Evolutionary conservation across 164 flowering plant genomes (phyloP), one percentile per base, ranked within the genome.

Genomic region (grape (Vitis vinifera)): DNA sequence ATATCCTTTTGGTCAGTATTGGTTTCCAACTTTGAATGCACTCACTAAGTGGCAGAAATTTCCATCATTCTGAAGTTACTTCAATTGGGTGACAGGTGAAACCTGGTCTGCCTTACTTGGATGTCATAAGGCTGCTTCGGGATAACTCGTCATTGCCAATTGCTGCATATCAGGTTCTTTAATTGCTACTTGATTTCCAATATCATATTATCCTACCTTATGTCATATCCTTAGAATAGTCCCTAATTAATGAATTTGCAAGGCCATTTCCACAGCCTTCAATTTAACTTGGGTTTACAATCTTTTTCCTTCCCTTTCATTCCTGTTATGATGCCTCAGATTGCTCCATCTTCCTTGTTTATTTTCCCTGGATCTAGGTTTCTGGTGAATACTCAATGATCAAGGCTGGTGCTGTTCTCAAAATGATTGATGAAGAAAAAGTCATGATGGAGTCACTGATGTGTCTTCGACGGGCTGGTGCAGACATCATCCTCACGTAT

Each of bases 301-400:
- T 6, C 44, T 37, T 37, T 37, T 37, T 37, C 44, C 44, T 37
- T 37, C 7, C 44, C 44, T 0, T 37, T 37, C 44, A 0, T 37
- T 37, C 44, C 44, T 37, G 4, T 37, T 37, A 6, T 37, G 44
- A 37, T 37, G 44, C 44, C 4, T 62, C 8, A 5, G 12, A 10
- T 62, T 14, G 10, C 19, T 64, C 9, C 13, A 55, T 56, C 10
- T n/a, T 69, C 61, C 11, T 13, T 23, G 55, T 61, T 2, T 62
- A 60, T 63, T 50, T 8, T 10, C 27, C 29, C 51, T 52, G 64
- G 47, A 37, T 65, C 15, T 78, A 94, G 98, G 99, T 95, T 59
- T 93, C 97, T 8, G 98, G 98, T 55, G 99, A 95, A 75, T 93
- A 95, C 80, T 89, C 99, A 0, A 96, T 90, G 97, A 96, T 96